Conservation (phyloP, 148 eudicot species). For the Vaccinium corymbosum region DNA sequence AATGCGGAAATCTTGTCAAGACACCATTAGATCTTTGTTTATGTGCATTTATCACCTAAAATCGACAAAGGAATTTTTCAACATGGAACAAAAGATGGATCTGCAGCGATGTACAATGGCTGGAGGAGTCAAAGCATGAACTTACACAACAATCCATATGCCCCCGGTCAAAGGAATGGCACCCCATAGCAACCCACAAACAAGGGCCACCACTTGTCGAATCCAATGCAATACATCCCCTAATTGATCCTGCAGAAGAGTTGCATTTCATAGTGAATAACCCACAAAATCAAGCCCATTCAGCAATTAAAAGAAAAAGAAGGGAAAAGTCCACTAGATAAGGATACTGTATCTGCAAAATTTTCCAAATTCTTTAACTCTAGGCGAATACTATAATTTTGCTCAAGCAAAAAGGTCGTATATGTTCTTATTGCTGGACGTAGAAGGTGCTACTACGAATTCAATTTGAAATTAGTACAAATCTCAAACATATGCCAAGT, state of each 20-base stretch:
- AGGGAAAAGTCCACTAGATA: not conserved
- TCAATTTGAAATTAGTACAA: not conserved
- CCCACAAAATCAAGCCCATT: not conserved
- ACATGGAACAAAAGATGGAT: not conserved
- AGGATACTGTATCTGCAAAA: not conserved
- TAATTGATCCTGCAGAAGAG: slow-evolving; percentile 71
- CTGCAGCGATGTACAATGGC: not conserved
- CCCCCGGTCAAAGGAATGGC: slow-evolving; percentile 95
- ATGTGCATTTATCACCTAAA: not conserved
- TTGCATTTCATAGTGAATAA: not conserved
- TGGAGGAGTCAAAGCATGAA: slow-evolving; percentile 12
- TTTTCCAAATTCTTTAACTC: not conserved
- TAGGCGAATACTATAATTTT: not conserved
- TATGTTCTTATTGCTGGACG: not conserved
- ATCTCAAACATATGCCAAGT: not conserved
- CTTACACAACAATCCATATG: slow-evolving; percentile 90
- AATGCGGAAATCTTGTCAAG: not conserved
- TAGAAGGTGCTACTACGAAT: not conserved
- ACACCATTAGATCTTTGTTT: not conserved
- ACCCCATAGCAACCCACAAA: slow-evolving; percentile 87
- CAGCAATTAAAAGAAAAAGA: not conserved
- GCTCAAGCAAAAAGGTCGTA: not conserved
- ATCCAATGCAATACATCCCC: slow-evolving; percentile 96
- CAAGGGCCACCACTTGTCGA: slow-evolving; percentile 73
- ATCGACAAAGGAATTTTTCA: not conserved